Conservation (phyloP, 1,284 basidiomycete genomes). For the Lignosus rhinocerotis region DNA sequence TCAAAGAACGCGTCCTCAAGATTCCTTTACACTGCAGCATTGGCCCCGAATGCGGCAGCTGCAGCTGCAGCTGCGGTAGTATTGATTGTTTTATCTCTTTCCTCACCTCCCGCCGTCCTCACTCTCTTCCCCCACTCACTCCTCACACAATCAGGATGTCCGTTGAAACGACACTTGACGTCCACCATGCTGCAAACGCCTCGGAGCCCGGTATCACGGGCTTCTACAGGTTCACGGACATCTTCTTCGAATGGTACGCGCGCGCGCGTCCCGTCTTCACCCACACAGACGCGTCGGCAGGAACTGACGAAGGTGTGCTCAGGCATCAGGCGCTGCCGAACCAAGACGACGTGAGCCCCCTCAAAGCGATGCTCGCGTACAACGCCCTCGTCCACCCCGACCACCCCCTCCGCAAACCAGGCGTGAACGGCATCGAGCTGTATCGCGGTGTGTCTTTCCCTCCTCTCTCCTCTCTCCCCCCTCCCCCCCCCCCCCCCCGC, state of each 20-base stretch:
- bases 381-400: constrained; percentile 66
- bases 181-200: neutral
- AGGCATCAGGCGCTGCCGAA: constrained; percentile 49
- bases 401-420: constrained; percentile 69
- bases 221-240: constrained; percentile 79
- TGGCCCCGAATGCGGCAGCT: too few species aligned
- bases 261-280: too few species aligned
- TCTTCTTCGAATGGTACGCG: constrained; percentile 69
- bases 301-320: neutral
- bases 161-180: neutral
- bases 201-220: constrained; percentile 36
- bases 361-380: constrained; percentile 70
- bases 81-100: neutral
- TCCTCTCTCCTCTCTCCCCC: too few species aligned
- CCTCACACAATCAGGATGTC: neutral
- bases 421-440: constrained; percentile 64
- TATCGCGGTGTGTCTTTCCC: too few species aligned
- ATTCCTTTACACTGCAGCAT: neutral
- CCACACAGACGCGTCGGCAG: neutral
- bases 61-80: constrained; percentile 19
- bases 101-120: neutral
- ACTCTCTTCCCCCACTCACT: neutral
- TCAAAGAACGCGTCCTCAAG: constrained; percentile 10
- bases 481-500: too few species aligned
- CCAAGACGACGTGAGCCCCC: constrained; percentile 53